phyloP scores from a whole-genome alignment of 257 asterid genomes.

The Linaria vulgaris region DNA sequence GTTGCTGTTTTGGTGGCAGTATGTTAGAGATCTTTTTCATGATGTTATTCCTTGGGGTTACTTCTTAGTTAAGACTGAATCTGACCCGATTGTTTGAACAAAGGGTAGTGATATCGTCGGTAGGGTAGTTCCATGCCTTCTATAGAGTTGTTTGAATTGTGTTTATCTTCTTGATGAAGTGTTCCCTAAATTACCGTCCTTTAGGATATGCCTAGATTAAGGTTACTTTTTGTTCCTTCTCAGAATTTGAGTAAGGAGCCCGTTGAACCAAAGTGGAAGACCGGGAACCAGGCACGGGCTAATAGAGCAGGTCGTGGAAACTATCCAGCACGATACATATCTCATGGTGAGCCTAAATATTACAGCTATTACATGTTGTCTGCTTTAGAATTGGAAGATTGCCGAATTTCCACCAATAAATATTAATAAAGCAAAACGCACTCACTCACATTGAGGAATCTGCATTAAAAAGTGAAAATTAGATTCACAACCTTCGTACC shows the following conservation, averaged over 20 bases:
- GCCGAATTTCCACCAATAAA: constrained; percentile 4
- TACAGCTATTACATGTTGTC: constrained; percentile 13
- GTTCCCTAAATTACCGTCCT: constrained; percentile 16
- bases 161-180: not conserved
- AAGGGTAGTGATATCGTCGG: not conserved
- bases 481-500: constrained; percentile 12
- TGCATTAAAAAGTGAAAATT: not conserved
- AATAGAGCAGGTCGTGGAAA: constrained; percentile 64
- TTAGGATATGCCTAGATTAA: constrained; percentile 16
- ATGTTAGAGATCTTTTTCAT: not conserved
- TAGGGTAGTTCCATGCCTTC: constrained; percentile 3
- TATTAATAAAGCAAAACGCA: not conserved
- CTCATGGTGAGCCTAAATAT: constrained; percentile 53
- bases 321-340: constrained; percentile 49
- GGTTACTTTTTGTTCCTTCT: constrained; percentile 21
- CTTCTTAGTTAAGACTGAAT: not conserved
- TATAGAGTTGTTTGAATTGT: not conserved
- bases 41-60: constrained; percentile 8
- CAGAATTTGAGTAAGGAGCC: constrained; percentile 70
- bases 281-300: constrained; percentile 60
- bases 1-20: not conserved
- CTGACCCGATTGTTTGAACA: not conserved
- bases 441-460: too few species aligned
- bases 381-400: not conserved
- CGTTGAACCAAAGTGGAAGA: constrained; percentile 63